A percentile compares a stretch with the other conserved stretches of the same genome.
phyloP scores from a whole-genome alignment of 2,329 filamentous ascomycete species.

The Rutstroemia sp. region DNA sequence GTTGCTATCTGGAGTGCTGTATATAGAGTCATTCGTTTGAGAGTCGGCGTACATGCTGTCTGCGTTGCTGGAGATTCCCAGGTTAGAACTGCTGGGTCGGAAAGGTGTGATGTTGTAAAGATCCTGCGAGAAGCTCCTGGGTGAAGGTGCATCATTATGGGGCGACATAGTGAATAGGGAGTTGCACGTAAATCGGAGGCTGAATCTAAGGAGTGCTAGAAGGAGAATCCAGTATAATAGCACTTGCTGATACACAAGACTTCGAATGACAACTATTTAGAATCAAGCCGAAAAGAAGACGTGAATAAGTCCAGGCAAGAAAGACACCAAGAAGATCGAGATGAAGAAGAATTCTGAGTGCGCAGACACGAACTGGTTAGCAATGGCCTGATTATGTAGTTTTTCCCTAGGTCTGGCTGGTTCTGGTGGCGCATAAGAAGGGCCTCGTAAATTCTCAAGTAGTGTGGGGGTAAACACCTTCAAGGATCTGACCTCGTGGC shows the following conservation, averaged over 20 bases:
- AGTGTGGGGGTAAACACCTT: slow-evolving; percentile 16
- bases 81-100: slow-evolving; percentile 17
- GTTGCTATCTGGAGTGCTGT: slow-evolving; percentile 38
- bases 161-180: slow-evolving; percentile 34
- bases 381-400: not conserved
- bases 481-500: slow-evolving; percentile 19
- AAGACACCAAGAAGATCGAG: not conserved
- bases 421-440: slow-evolving; percentile 4
- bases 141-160: slow-evolving; percentile 41
- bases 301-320: not conserved
- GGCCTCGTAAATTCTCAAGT: not conserved
- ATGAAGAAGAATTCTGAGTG: not conserved
- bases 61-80: slow-evolving; percentile 19
- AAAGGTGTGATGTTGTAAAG: slow-evolving; percentile 33
- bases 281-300: no score
- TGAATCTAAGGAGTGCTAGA: not conserved
- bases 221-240: not conserved
- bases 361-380: not conserved
- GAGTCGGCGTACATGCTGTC: slow-evolving; percentile 31
- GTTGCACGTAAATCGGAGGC: not conserved
- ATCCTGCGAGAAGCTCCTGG: slow-evolving; percentile 37
- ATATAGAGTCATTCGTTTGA: slow-evolving; percentile 26
- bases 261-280: not conserved
- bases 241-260: not conserved
- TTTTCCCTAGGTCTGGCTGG: slow-evolving; percentile 6